Evolutionary conservation across 495 filamentous ascomycete species (phyloP).

Genomic region (Lasiosphaeriaceae sp.): DNA sequence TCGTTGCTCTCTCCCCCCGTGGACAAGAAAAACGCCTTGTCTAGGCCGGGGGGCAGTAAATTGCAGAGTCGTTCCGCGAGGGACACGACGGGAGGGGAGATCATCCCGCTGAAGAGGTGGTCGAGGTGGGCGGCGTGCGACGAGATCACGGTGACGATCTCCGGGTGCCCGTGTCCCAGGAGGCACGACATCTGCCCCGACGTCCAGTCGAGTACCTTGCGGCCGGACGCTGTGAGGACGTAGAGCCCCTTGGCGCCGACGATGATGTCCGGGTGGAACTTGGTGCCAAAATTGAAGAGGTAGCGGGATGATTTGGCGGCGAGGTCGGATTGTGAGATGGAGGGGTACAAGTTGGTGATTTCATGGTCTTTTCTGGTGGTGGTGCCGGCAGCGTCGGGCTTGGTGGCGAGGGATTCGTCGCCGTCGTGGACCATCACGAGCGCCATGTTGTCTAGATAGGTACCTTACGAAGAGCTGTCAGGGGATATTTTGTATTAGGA

Average conservation of each 20-base stretch:
- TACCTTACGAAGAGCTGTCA: no score
- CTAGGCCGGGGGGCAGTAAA: constrained; percentile 42
- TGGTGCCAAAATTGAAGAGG: constrained; percentile 26
- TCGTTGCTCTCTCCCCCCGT: constrained; percentile 55
- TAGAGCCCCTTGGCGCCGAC: constrained; percentile 20
- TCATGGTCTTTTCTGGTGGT: neutral
- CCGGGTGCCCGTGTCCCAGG: constrained; percentile 54
- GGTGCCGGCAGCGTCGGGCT: neutral
- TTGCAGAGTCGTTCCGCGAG: constrained; percentile 43
- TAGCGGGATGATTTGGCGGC: constrained; percentile 13
- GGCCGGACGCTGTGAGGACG: constrained; percentile 23
- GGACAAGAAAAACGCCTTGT: constrained; percentile 52
- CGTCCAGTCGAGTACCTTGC: constrained; percentile 50
- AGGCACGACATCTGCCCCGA: constrained; percentile 56
- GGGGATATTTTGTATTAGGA: no score
- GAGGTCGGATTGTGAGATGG: constrained; percentile 8
- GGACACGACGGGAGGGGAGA: constrained; percentile 48
- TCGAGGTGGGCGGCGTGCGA: constrained; percentile 44
- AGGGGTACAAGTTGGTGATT: constrained; percentile 6
- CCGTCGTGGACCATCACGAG: neutral
- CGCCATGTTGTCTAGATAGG: neutral
- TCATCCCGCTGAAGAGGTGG: constrained; percentile 53
- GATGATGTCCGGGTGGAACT: constrained; percentile 23
- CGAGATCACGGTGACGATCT: constrained; percentile 48
- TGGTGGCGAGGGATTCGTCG: neutral